Base-by-base conservation (phyloP, 768 basidiomycete genomes). In the Pleurotus citrinopileatus region DNA sequence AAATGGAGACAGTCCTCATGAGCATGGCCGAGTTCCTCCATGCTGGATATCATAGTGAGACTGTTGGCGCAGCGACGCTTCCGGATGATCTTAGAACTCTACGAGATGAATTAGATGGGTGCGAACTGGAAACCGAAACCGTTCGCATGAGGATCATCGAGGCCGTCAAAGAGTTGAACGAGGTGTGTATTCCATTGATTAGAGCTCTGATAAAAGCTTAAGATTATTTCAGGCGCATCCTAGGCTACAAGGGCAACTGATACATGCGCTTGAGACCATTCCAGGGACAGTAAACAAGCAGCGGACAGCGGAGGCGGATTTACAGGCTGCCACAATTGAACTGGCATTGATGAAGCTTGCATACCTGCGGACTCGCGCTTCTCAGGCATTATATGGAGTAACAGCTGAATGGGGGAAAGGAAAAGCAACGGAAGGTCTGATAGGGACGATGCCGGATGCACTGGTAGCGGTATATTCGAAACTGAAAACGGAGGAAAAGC, bases 291-390 rank as follows among this genome's bases (percentile, higher is more conserved):
- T 65, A 32, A 61, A 72, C 37, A 59, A 60, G 2, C 58, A 67
- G 28, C 70, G 67, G 19, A 55, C 64, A 2, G 76, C 77, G 3
- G 62, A 66, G 0, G 63, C 70, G 38, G 76, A 77, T 38, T 67
- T 78, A 34, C 61, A 75, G 15, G 69, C 75, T 5, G 68, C 75
- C n/a, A 70, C 67, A 1, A 73, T 80, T 36, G 80, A 83, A 59
- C 63, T 73, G 2, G 70, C 72, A 2, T 65, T 82, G 8, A 70
- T 79, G 57, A 80, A 78, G 60, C 67, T 81, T 6, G 75, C 76
- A 1, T 66, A 80, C 8, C 56, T 78, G n/a, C 70, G 73, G 26
- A 72, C 71, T 5, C 70, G 72, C 20, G 64, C 74, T 2, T 67
- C 72, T 32, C 63, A 64, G 28, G 54, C 67, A 4, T 55, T 81